Base-by-base conservation (phyloP, 352 stramenopile species). In the Globisporangium lucens region DNA sequence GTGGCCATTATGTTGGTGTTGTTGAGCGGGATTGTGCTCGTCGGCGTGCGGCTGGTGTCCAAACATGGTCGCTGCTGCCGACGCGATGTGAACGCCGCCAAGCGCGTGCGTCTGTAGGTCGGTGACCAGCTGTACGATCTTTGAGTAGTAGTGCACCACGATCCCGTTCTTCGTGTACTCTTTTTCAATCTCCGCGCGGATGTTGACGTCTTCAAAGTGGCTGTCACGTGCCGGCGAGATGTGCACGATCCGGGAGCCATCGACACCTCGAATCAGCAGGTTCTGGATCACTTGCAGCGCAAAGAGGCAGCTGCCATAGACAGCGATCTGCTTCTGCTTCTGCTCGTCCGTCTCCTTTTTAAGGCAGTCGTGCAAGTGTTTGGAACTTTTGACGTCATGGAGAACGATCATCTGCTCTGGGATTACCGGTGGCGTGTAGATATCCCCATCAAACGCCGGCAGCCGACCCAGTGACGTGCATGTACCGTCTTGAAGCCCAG, bases 291-390 rank as follows among this genome's bases (percentile, higher is more conserved):
- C 83, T 47, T 90, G 80, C 2, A 93, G 62, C 27, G 84, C 80
- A n/a, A 91, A 77, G 38, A 91, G 69, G 5, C 75, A 87, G 59
- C 70, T 83, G 10, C 88, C 88, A 29, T 88, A 86, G 9, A 94
- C 86, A 2, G 83, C 61, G 58, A 96, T 83, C 1, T 59, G 71
- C 41, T 67, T 69, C 17, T 60, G 67, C 55, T 64, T 51, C 36
- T 36, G 60, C 22, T 56, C 63, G 13, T 69, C 66, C 0, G 47
- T 41, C 12, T 70, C 33, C 3, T 62, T 29, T 35, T 61, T 29
- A 22, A 79, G 38, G 15, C 62, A 29, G 4, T 74, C 56, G 61
- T 56, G 74, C 59, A 73, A 67, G 53, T 43, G 58, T 65, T 73
- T 55, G 10, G 55, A 69, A 22, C 24, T 57, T 24, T 46, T 56